Evolutionary conservation across 2,329 filamentous ascomycete species (phyloP).

Genomic region (Fusarium concolor): DNA sequence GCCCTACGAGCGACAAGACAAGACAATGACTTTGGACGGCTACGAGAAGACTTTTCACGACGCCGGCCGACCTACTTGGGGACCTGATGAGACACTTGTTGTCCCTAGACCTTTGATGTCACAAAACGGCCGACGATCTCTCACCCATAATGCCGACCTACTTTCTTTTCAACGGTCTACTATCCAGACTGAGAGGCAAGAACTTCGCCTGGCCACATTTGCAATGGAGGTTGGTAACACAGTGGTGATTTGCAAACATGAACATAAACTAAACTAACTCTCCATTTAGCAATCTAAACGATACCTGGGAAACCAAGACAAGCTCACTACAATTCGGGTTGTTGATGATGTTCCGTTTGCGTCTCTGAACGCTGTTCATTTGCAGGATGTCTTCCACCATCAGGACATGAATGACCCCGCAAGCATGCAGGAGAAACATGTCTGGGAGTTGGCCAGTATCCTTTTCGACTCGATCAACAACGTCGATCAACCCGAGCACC

Average conservation of each 20-base stretch:
- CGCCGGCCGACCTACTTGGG: slow-evolving; percentile 83
- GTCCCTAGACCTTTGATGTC: slow-evolving; percentile 59
- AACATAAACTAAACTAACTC: slow-evolving; percentile 21
- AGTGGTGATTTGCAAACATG: neutral
- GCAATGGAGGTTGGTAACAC: slow-evolving; percentile 61
- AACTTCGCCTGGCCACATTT: slow-evolving; percentile 74
- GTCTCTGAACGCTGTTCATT: slow-evolving; percentile 53
- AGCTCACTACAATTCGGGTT: slow-evolving; percentile 64
- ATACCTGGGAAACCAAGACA: slow-evolving; percentile 66
- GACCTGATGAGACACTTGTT: slow-evolving; percentile 77
- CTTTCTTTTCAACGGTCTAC: slow-evolving; percentile 54
- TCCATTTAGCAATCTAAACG: slow-evolving; percentile 64
- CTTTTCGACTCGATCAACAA: slow-evolving; percentile 78
- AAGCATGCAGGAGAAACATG: slow-evolving; percentile 73
- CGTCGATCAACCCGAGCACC: slow-evolving; percentile 55
- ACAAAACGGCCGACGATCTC: slow-evolving; percentile 52
- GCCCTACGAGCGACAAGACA: slow-evolving; percentile 84
- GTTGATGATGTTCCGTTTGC: slow-evolving; percentile 71
- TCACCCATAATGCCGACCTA: slow-evolving; percentile 46
- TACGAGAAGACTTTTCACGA: slow-evolving; percentile 76
- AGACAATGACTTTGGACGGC: slow-evolving; percentile 73
- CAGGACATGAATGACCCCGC: slow-evolving; percentile 58
- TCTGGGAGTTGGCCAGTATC: slow-evolving; percentile 89
- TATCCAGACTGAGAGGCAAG: slow-evolving; percentile 71
- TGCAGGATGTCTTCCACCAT: slow-evolving; percentile 56